Evolutionary conservation across 257 asterid species (phyloP).

Genomic region (Coffea eugenioides): DNA sequence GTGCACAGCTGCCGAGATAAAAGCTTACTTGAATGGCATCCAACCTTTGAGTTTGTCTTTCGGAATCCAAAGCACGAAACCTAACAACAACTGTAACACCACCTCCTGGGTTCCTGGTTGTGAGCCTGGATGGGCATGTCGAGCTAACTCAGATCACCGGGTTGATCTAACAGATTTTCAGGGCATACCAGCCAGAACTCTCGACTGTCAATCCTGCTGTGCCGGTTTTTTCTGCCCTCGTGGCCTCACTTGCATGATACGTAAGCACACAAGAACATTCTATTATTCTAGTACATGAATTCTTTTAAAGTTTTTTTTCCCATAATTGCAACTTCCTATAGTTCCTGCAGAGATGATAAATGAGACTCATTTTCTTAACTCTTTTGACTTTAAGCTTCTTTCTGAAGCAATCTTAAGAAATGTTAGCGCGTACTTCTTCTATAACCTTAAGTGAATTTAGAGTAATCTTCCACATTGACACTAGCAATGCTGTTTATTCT

Average conservation of each 20-base stretch:
- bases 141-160: conserved; percentile 35
- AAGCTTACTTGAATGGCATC: conserved; percentile 53
- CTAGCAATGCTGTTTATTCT: too few species aligned
- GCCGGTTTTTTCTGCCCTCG: conserved; percentile 87
- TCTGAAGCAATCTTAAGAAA: conserved; percentile 38
- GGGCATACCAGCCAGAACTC: conserved; percentile 58
- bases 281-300: neutral
- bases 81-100: conserved; percentile 69
- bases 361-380: too few species aligned
- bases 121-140: conserved; percentile 95
- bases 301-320: neutral
- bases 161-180: conserved; percentile 34
- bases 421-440: too few species aligned
- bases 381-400: too few species aligned
- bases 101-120: conserved; percentile 71
- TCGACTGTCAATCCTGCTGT: conserved; percentile 69
- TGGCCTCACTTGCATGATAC: conserved; percentile 93
- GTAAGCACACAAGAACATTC: conserved; percentile 41
- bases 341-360: neutral
- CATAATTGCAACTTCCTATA: neutral
- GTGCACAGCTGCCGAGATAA: conserved; percentile 77
- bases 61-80: conserved; percentile 30
- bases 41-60: conserved; percentile 8
- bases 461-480: too few species aligned
- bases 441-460: too few species aligned